Percentiles rank a stretch among this genome's conserved stretches.
These are phyloP conservation scores for Pythium catenulatum DNA, from an alignment of 352 stramenopile genomes.

Conservation along the genomic window DNA sequence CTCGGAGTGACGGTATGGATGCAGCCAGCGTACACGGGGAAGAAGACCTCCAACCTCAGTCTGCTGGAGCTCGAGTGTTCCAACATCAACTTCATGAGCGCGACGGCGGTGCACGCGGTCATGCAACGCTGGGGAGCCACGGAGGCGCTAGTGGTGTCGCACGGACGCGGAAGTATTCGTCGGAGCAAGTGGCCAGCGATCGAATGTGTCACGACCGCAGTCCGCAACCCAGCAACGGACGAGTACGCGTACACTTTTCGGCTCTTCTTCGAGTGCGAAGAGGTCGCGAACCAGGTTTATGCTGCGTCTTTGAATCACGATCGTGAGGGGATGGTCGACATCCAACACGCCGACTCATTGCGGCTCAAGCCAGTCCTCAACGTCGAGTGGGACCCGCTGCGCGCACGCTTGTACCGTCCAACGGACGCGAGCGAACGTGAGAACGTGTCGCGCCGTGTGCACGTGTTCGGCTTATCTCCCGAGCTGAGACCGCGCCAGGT, in stretches of 20 bases:
- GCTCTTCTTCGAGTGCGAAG: not conserved
- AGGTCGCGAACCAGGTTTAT: not conserved
- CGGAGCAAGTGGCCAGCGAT: not conserved
- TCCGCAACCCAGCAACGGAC: not conserved
- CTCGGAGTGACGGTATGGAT: not conserved
- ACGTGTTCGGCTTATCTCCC: not conserved
- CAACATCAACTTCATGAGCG: not conserved
- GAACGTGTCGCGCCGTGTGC: not conserved
- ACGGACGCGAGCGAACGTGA: not conserved
- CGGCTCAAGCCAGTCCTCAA: not conserved
- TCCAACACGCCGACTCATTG: not conserved
- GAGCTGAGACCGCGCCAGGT: not conserved
- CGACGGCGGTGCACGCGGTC: not conserved
- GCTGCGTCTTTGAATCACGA: not conserved
- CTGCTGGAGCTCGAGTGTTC: not conserved
- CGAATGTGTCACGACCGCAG: not conserved
- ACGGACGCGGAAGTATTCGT: not conserved
- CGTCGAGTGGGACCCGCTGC: not conserved
- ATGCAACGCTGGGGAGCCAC: not conserved
- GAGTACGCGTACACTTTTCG: not conserved
- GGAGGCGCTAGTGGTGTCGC: not conserved
- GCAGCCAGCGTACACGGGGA: not conserved
- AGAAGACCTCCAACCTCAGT: not conserved
- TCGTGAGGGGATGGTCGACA: not conserved
- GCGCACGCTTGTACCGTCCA: not conserved